These are phyloP conservation scores for Capronia americana DNA, from an alignment of 2,329 filamentous ascomycete species.

Conservation along the genomic window DNA sequence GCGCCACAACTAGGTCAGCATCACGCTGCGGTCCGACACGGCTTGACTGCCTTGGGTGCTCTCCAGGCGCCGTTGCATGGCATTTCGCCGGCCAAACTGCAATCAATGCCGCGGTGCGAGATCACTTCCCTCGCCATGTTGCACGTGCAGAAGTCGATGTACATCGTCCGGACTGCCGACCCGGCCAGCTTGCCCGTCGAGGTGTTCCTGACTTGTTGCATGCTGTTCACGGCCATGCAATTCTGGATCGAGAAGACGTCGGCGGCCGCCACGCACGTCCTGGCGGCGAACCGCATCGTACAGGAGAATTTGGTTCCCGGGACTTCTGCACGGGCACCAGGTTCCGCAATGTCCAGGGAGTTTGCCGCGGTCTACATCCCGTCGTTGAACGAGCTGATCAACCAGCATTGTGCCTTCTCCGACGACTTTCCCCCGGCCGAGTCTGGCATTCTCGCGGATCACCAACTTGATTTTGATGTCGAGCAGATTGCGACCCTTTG, in stretches of 20 bases:
- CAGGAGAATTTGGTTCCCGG: conserved; percentile 7
- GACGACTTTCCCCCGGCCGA: conserved; percentile 22
- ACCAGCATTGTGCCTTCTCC: conserved; percentile 21
- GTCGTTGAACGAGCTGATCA: conserved; percentile 17
- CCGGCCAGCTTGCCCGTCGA: conserved; percentile 15
- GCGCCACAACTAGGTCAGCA: conserved; percentile 21
- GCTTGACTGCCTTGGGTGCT: conserved; percentile 18
- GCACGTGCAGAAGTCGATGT: conserved; percentile 23
- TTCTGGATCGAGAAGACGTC: conserved; percentile 26
- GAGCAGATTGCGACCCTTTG: conserved; percentile 4
- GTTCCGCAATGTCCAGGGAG: background rate
- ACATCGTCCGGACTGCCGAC: conserved; percentile 17
- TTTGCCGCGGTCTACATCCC: conserved; percentile 11
- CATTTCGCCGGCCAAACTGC: background rate
- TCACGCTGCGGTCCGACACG: conserved; percentile 22
- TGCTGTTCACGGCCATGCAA: conserved; percentile 23
- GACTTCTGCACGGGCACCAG: no score
- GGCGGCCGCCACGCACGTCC: conserved; percentile 13
- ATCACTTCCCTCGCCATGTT: conserved; percentile 12
- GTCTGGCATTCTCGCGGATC: conserved; percentile 8
- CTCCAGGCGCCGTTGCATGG: conserved; percentile 20
- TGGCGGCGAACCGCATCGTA: conserved; percentile 25
- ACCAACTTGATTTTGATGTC: conserved; percentile 15
- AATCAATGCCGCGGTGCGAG: conserved; percentile 1
- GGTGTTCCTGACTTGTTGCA: conserved; percentile 22